phyloP scores from a whole-genome alignment of 768 basidiomycete species.

The Trametes coccinea region DNA sequence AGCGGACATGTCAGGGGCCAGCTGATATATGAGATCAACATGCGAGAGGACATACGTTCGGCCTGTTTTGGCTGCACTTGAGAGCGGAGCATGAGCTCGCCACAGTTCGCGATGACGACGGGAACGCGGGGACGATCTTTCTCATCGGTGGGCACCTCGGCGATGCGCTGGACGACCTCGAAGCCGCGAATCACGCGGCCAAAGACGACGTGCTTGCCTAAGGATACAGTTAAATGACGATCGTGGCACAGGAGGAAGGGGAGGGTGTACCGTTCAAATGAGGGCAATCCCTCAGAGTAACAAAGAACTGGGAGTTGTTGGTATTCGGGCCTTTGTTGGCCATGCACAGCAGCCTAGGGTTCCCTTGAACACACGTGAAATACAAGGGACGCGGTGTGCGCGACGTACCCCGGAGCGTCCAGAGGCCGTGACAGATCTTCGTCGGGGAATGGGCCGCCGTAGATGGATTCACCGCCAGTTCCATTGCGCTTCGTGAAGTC shows the following conservation, averaged over 20 bases:
- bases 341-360: slow-evolving; percentile 74
- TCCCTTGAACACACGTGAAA: not conserved
- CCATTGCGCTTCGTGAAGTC: slow-evolving; percentile 84
- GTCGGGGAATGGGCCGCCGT: slow-evolving; percentile 72
- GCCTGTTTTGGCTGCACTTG: slow-evolving; percentile 24
- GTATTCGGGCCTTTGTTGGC: slow-evolving; percentile 85
- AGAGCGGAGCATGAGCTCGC: slow-evolving; percentile 77
- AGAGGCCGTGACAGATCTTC: slow-evolving; percentile 68
- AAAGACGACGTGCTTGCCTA: slow-evolving; percentile 62
- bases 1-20: slow-evolving; percentile 4
- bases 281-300: slow-evolving; percentile 74
- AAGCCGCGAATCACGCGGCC: slow-evolving; percentile 57
- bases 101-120: slow-evolving; percentile 73
- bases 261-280: slow-evolving; percentile 64
- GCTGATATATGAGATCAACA: not conserved
- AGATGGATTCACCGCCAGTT: slow-evolving; percentile 80
- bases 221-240: too few relatives aligned
- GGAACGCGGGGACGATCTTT: slow-evolving; percentile 72
- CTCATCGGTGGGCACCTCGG: slow-evolving; percentile 66
- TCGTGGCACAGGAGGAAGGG: not conserved
- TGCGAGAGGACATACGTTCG: slow-evolving; percentile 20
- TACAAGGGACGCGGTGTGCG: too few relatives aligned
- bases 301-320: slow-evolving; percentile 86
- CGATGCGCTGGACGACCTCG: slow-evolving; percentile 58
- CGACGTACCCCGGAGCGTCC: slow-evolving; percentile 60